Conservation (phyloP, 805 yeast genomes). For the Ogataea methylovora region DNA sequence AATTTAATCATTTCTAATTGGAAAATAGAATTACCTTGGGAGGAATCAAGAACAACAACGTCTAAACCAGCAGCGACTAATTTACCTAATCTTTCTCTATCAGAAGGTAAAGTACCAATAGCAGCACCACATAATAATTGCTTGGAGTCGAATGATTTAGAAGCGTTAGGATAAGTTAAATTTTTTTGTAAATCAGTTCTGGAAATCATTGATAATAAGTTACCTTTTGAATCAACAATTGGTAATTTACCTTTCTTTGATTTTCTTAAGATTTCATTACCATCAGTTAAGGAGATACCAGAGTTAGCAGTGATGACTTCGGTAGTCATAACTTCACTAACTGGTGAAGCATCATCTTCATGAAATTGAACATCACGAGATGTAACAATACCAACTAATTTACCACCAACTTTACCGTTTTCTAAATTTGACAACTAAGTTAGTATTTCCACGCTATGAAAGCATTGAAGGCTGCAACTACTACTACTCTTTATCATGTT, state of each 20-base stretch:
- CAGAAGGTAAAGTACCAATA: slow-evolving; percentile 88
- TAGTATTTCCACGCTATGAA: not conserved
- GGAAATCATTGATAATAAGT: slow-evolving; percentile 80
- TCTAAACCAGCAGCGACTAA: slow-evolving; percentile 95
- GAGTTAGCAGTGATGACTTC: slow-evolving; percentile 77
- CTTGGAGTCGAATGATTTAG: slow-evolving; percentile 87
- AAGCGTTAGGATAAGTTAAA: slow-evolving; percentile 87
- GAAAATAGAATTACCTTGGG: slow-evolving; percentile 96
- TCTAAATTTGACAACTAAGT: slow-evolving; percentile 36
- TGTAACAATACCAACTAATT: slow-evolving; percentile 90
- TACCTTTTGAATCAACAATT: slow-evolving; percentile 70
- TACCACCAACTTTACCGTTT: slow-evolving; percentile 78
- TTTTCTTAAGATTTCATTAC: slow-evolving; percentile 82
- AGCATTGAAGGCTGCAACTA: not conserved
- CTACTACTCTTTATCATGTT: not conserved
- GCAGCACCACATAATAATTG: slow-evolving; percentile 99
- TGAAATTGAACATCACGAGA: slow-evolving; percentile 96
- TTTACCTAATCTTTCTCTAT: slow-evolving; percentile 73
- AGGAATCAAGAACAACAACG: slow-evolving; percentile 91
- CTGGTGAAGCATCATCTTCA: slow-evolving; percentile 56
- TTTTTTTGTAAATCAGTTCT: slow-evolving; percentile 97
- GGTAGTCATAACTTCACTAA: slow-evolving; percentile 81
- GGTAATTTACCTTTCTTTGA: slow-evolving; percentile 98
- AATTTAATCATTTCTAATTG: slow-evolving; percentile 90
- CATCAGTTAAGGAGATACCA: slow-evolving; percentile 78